Conservation (phyloP, 352 stramenopile species). For the Phytopythium vexans region DNA sequence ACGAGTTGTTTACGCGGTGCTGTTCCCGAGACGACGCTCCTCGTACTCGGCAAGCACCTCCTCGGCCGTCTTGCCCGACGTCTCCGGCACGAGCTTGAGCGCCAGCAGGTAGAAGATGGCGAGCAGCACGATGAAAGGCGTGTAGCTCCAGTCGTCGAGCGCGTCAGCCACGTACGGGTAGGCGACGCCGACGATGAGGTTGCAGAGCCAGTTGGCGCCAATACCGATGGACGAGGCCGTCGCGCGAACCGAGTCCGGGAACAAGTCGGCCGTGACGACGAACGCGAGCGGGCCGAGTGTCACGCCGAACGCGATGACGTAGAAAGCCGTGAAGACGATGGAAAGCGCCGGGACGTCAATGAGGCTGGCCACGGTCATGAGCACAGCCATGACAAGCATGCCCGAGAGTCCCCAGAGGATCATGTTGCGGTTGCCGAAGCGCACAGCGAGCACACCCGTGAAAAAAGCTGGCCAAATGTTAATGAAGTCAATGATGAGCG, state of each 20-base stretch:
- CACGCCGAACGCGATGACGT: conserved; percentile 38
- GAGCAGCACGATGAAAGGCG: conserved; percentile 38
- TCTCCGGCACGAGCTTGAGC: conserved; percentile 41
- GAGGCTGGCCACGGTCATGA: conserved; percentile 45
- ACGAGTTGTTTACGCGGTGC: background rate
- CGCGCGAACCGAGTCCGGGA: conserved; percentile 38
- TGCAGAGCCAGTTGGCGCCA: conserved; percentile 40
- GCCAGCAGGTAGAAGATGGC: conserved; percentile 34
- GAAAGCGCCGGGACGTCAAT: conserved; percentile 28
- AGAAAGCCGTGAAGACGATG: conserved; percentile 45
- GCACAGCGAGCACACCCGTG: conserved; percentile 25
- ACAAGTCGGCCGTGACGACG: conserved; percentile 40
- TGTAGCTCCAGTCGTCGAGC: conserved; percentile 29
- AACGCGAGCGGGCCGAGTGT: conserved; percentile 49
- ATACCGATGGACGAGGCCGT: conserved; percentile 28
- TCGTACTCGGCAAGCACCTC: conserved; percentile 43
- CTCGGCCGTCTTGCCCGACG: conserved; percentile 39
- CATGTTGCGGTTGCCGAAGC: conserved; percentile 53
- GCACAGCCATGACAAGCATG: conserved; percentile 48
- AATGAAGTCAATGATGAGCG: conserved; percentile 16
- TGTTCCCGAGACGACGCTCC: conserved; percentile 6
- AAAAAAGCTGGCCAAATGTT: conserved; percentile 12
- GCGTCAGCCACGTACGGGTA: conserved; percentile 46
- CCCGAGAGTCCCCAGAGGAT: conserved; percentile 35
- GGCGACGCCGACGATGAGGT: conserved; percentile 36